Evolutionary conservation across 2,329 filamentous ascomycete species (phyloP).

Genomic region (Cytospora leucostoma): DNA sequence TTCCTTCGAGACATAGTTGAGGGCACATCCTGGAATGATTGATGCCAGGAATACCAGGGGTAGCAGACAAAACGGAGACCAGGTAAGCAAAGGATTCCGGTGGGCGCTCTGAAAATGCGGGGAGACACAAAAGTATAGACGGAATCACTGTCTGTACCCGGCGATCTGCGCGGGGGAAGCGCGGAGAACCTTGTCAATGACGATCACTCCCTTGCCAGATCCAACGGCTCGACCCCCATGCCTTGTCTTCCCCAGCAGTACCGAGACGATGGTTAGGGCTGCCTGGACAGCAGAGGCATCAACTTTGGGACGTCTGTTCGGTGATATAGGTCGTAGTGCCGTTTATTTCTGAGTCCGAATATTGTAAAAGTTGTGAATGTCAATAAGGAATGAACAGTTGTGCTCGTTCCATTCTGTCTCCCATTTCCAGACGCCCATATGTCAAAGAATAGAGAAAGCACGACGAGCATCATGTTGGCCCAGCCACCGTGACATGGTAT

Average conservation of each 20-base stretch:
- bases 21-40: background rate
- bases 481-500: background rate
- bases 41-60: background rate
- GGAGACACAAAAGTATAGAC: background rate
- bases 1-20: background rate
- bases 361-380: background rate
- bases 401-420: background rate
- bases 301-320: background rate
- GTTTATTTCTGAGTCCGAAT: background rate
- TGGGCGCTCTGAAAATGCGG: background rate
- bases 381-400: background rate
- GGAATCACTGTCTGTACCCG: no score
- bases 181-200: constrained; percentile 1
- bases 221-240: background rate
- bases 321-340: background rate
- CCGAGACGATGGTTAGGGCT: background rate
- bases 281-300: background rate
- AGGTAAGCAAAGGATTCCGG: background rate
- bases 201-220: background rate
- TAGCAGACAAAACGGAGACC: background rate
- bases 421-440: background rate
- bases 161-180: background rate
- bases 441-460: background rate
- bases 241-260: background rate
- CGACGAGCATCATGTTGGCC: background rate